phyloP scores from a whole-genome alignment of 805 yeast genomes.

The Clavispora vitiphila region DNA sequence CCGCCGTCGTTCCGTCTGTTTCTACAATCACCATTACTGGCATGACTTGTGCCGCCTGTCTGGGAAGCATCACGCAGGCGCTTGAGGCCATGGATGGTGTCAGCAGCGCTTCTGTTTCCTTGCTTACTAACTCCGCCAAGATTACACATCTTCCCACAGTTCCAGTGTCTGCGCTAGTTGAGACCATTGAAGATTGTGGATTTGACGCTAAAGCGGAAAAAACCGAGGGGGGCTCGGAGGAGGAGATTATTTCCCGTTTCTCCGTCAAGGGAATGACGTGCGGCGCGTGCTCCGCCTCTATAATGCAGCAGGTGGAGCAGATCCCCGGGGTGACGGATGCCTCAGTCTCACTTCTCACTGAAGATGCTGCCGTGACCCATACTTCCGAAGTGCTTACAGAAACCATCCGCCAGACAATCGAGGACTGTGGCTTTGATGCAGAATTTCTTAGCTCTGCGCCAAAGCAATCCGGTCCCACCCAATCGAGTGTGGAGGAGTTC shows the following conservation, averaged over 20 bases:
- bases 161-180: constrained; percentile 2
- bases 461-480: neutral
- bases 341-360: constrained; percentile 71
- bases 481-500: constrained; percentile 8
- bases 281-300: constrained; percentile 71
- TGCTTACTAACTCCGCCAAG: constrained; percentile 12
- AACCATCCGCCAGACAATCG: constrained; percentile 50
- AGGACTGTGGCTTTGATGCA: constrained; percentile 47
- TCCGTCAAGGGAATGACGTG: constrained; percentile 84
- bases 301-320: constrained; percentile 48
- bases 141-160: constrained; percentile 4
- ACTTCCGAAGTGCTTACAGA: constrained; percentile 26
- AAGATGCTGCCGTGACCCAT: constrained; percentile 60
- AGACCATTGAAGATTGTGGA: constrained; percentile 28
- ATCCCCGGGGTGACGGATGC: constrained; percentile 50
- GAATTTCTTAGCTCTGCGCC: neutral
- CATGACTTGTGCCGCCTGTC: constrained; percentile 18
- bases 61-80: constrained; percentile 14
- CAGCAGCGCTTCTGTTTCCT: constrained; percentile 10
- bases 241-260: constrained; percentile 17
- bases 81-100: constrained; percentile 10
- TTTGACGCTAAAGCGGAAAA: constrained; percentile 17
- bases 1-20: neutral
- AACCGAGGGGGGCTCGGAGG: neutral
- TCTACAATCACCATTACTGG: constrained; percentile 6